These are phyloP conservation scores for Rosa persica DNA, from an alignment of 306 rosid genomes.

Conservation along the genomic window DNA sequence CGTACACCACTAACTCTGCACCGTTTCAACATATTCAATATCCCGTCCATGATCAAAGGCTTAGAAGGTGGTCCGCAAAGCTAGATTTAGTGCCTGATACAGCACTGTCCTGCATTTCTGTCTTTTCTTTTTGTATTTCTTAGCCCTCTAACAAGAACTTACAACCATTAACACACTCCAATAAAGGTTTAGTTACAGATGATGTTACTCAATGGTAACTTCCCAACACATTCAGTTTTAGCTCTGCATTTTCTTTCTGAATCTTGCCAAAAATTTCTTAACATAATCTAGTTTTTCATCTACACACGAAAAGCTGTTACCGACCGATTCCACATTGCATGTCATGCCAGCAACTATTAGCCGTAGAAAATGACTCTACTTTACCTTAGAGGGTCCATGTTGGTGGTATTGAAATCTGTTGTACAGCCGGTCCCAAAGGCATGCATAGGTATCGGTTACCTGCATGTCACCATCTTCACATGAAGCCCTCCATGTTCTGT, in stretches of 20 bases:
- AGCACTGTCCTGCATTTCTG: constrained; percentile 36
- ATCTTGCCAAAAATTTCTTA: background rate
- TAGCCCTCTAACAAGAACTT: constrained; percentile 15
- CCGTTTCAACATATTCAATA: constrained; percentile 22
- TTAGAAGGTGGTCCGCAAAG: constrained; percentile 28
- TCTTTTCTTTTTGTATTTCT: constrained; percentile 23
- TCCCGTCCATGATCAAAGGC: constrained; percentile 42
- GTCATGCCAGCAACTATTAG: background rate
- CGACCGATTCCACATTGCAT: background rate
- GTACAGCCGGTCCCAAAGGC: background rate
- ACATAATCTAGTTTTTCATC: background rate
- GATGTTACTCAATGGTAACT: background rate
- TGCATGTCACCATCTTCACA: constrained; percentile 29
- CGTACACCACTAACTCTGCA: constrained; percentile 36
- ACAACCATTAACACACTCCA: background rate
- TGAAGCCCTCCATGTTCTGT: constrained; percentile 56
- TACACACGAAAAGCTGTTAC: background rate
- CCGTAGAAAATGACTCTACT: background rate
- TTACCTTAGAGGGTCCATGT: background rate
- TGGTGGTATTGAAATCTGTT: constrained; percentile 2
- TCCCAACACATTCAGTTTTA: background rate
- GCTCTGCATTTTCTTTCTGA: background rate
- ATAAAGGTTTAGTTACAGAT: background rate
- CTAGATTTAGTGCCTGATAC: constrained; percentile 24
- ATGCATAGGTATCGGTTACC: background rate